Percentiles rank a stretch among this genome's conserved stretches.
phyloP scores from a whole-genome alignment of 768 basidiomycete genomes.

The Erythrobasidium yunnanense region DNA sequence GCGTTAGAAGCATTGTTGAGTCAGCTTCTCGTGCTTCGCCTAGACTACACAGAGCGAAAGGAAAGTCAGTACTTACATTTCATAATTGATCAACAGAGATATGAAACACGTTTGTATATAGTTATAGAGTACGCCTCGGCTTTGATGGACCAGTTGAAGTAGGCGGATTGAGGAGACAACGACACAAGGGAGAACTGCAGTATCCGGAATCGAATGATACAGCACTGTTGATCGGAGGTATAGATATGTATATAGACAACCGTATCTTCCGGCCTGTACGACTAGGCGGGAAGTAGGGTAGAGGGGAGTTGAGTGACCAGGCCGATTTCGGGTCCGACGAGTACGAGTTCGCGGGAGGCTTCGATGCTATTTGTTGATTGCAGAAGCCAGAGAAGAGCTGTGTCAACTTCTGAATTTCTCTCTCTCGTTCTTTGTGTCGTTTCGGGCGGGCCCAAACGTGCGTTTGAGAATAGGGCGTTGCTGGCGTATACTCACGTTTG shows the following conservation, averaged over 20 bases:
- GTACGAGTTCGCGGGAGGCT: slow-evolving; percentile 24
- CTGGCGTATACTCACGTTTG: neutral
- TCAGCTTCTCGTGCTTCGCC: neutral
- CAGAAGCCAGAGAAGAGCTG: neutral
- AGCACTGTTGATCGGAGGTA: neutral
- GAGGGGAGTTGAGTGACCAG: neutral
- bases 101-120: neutral
- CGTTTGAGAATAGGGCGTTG: neutral
- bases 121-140: neutral
- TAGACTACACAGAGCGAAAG: neutral
- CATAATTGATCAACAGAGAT: slow-evolving; percentile 6
- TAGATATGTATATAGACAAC: neutral
- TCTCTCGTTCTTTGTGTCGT: neutral
- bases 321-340: neutral
- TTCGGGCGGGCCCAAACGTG: neutral
- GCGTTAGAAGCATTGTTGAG: neutral
- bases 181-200: neutral
- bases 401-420: too few species aligned
- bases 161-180: neutral
- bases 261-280: slow-evolving; percentile 17
- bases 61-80: slow-evolving; percentile 18
- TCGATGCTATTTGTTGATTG: neutral
- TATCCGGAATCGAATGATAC: neutral
- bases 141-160: neutral
- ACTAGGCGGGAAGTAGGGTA: neutral